Evolutionary conservation across 2,329 filamentous ascomycete species (phyloP).

Genomic region (Apiospora hydei): DNA sequence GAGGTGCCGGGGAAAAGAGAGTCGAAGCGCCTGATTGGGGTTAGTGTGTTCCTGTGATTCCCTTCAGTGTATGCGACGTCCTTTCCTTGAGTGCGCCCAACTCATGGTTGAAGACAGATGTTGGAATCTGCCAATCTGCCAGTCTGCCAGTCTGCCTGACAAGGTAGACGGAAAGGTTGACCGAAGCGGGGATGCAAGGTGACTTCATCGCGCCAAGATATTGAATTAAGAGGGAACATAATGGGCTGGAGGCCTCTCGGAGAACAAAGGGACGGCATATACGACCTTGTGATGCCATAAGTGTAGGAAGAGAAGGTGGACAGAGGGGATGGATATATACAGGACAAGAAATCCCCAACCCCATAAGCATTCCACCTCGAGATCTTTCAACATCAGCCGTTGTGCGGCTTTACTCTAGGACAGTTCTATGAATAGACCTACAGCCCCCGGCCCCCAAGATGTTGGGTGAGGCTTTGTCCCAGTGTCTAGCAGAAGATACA

Average conservation of each 20-base stretch:
- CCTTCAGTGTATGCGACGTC: neutral
- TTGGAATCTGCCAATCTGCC: too few species aligned
- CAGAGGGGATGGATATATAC: neutral
- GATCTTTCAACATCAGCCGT: too few species aligned
- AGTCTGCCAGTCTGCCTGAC: neutral
- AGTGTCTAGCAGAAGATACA: too few species aligned
- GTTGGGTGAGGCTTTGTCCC: too few species aligned
- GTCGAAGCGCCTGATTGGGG: too few species aligned
- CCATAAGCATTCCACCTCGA: neutral
- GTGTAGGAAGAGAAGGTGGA: neutral
- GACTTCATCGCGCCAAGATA: neutral
- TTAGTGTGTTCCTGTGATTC: neutral
- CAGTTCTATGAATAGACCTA: too few species aligned
- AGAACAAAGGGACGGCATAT: neutral
- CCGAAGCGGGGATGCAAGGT: neutral
- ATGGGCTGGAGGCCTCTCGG: neutral
- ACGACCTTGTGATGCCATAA: neutral
- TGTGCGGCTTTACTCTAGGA: too few species aligned
- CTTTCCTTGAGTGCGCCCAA: neutral
- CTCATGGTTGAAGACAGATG: neutral
- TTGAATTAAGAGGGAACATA: too few species aligned
- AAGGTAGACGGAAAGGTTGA: neutral
- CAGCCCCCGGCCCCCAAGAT: too few species aligned
- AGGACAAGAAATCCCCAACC: too few species aligned
- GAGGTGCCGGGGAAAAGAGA: too few species aligned